Percentiles rank a stretch among this genome's conserved stretches.
phyloP scores from a whole-genome alignment of 139 green algal species.

The Micractinium conductrix region DNA sequence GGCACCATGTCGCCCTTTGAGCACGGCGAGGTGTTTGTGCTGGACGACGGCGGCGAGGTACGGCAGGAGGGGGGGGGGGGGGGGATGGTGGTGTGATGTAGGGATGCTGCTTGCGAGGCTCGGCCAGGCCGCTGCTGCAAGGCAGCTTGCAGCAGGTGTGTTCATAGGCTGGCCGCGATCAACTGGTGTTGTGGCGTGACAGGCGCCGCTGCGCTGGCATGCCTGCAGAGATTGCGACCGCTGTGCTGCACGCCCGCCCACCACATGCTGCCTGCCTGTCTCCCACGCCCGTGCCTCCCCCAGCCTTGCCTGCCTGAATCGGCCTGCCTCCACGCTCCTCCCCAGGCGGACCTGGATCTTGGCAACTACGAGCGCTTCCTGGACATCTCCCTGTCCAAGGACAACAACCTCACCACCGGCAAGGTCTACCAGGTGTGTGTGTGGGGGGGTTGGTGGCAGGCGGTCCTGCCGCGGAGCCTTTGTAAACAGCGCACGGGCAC shows the following conservation, averaged over 20 bases:
- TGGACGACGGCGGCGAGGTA: constrained; percentile 98
- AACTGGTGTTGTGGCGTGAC: too few relatives aligned
- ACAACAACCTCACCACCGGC: constrained; percentile 99
- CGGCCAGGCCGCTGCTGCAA: too few relatives aligned
- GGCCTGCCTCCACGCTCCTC: background rate
- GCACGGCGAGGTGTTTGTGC: constrained; percentile 99
- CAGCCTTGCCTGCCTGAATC: background rate
- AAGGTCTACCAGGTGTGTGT: constrained; percentile 98
- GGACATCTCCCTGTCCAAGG: constrained; percentile 92
- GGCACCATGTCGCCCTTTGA: constrained; percentile 99
- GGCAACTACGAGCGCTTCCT: constrained; percentile 99
- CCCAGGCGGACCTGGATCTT: constrained; percentile 95
- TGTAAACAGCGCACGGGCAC: too few relatives aligned
- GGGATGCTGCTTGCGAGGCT: too few relatives aligned
- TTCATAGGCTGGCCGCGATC: too few relatives aligned
- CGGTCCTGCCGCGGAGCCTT: too few relatives aligned
- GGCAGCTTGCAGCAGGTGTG: too few relatives aligned
- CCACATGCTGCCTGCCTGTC: background rate
- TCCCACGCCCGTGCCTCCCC: background rate
- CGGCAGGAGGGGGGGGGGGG: background rate
- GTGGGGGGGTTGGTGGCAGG: too few relatives aligned
- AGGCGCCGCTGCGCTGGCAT: too few relatives aligned
- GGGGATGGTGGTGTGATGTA: too few relatives aligned
- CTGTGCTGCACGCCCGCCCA: too few relatives aligned
- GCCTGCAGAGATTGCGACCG: too few relatives aligned